Conservation (phyloP, 176 grass and related monocot species). For the Poa pratensis region DNA sequence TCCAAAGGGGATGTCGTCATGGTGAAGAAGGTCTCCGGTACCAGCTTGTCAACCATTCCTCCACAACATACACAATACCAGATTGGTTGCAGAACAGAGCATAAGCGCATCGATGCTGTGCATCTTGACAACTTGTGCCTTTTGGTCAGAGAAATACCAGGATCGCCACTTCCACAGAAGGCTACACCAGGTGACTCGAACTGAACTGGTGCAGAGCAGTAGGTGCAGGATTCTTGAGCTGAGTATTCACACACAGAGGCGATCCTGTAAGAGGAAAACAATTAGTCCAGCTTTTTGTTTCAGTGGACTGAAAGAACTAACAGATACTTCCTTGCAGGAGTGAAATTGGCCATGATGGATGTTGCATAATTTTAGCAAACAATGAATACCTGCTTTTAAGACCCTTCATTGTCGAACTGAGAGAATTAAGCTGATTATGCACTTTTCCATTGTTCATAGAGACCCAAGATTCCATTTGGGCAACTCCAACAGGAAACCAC, state of each 20-base stretch:
- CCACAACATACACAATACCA: slow-evolving; percentile 68
- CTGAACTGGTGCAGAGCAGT: slow-evolving; percentile 56
- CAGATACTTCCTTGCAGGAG: background rate
- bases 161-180: slow-evolving; percentile 44
- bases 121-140: slow-evolving; percentile 68
- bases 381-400: slow-evolving; percentile 55
- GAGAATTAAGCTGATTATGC: slow-evolving; percentile 48
- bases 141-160: slow-evolving; percentile 16
- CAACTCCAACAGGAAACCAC: slow-evolving; percentile 63
- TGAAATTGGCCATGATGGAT: background rate
- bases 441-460: slow-evolving; percentile 43
- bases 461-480: slow-evolving; percentile 77
- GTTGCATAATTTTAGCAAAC: background rate
- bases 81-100: slow-evolving; percentile 49
- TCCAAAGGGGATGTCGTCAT: slow-evolving; percentile 37
- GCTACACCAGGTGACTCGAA: slow-evolving; percentile 65
- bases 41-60: slow-evolving; percentile 50
- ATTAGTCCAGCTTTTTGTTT: background rate
- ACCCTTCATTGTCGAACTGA: slow-evolving; percentile 56
- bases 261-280: slow-evolving; percentile 41
- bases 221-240: slow-evolving; percentile 60
- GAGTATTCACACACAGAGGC: slow-evolving; percentile 49
- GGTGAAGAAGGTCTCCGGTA: slow-evolving; percentile 53
- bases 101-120: slow-evolving; percentile 49
- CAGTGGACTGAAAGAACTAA: background rate